Base-by-base conservation (phyloP, 2,329 filamentous ascomycete genomes). In the Arthroderma sp. region DNA sequence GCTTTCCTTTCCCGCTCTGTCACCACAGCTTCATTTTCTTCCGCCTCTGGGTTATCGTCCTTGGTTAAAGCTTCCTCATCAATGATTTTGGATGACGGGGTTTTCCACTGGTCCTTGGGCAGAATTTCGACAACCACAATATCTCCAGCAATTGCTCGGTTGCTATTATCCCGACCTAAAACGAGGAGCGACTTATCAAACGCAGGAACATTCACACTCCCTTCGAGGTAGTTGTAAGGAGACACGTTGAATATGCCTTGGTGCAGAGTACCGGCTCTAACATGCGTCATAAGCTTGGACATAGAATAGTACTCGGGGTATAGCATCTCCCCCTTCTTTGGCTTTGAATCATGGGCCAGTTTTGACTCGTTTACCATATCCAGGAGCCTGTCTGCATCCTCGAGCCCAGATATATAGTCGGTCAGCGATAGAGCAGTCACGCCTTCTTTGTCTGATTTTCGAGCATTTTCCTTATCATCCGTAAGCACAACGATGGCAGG, bases 201-300 rank as follows among this genome's bases (percentile, higher is more conserved):
- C 3, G 91, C 83, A 0, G 91, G 83, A 0, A 95, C 90, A 65
- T 91, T 86, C 61, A 97, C 87, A 0, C 89, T 90, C 1, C 89
- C 93, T 71, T 98, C 93, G 9, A 98, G 79, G 66, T 97, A 98
- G 74, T 98, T 98, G 78, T 97, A 98, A 0, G 89, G 88, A 6
- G 93, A 97, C 28, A 97, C 89, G 67, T 91, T 95, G 76, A 96
- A 98, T 23, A 88, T 85, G 5, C 93, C 93, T 73, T 98, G 91
- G 69, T 98, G 93, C 65, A 98, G 76, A 56, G 89, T 83, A 3
- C 91, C 90, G 55, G 83, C 84, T 75, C 94, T 94, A 57, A 96
- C 80, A 0, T 91, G 91, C 4, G 93, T 98, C 81, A 91, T 89
- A 82, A 97, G 87, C 71, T 86, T 94, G 4, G 91, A 96, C 70